Percentiles rank a stretch among this genome's conserved stretches.
These are phyloP conservation scores for Cenchrus purpureus DNA, from an alignment of 176 grass and related monocot species.

Conservation along the genomic window DNA sequence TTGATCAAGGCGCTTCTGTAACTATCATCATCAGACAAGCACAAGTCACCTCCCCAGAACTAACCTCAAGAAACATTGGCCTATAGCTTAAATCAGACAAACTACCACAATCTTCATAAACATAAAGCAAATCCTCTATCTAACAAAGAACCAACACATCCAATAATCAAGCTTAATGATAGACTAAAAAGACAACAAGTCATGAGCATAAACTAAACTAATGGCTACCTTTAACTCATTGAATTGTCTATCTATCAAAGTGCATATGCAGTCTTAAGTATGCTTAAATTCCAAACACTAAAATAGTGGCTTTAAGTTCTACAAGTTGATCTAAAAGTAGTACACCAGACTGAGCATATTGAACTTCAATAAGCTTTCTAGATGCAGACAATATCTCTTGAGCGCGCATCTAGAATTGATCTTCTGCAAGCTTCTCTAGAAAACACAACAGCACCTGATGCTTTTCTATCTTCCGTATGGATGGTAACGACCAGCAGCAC, in stretches of 20 bases:
- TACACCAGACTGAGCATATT: constrained; percentile 37
- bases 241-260: constrained; percentile 1
- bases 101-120: neutral
- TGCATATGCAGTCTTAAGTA: neutral
- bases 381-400: constrained; percentile 27
- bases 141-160: neutral
- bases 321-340: constrained; percentile 34
- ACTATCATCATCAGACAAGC: neutral
- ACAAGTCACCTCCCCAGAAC: neutral
- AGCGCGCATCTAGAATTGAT: constrained; percentile 22
- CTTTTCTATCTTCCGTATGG: constrained; percentile 81
- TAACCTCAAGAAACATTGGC: neutral
- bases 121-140: neutral
- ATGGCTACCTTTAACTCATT: neutral
- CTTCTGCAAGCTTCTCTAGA: constrained; percentile 44
- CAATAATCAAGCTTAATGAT: neutral
- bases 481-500: constrained; percentile 76
- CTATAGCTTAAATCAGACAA: neutral
- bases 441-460: constrained; percentile 25
- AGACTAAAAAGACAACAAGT: neutral
- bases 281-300: constrained; percentile 44
- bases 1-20: neutral
- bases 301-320: constrained; percentile 40
- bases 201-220: constrained; percentile 17
- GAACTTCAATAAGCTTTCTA: constrained; percentile 34